Base-by-base conservation (phyloP, 2,329 filamentous ascomycete species). In the Tricladium varicosporioides region DNA sequence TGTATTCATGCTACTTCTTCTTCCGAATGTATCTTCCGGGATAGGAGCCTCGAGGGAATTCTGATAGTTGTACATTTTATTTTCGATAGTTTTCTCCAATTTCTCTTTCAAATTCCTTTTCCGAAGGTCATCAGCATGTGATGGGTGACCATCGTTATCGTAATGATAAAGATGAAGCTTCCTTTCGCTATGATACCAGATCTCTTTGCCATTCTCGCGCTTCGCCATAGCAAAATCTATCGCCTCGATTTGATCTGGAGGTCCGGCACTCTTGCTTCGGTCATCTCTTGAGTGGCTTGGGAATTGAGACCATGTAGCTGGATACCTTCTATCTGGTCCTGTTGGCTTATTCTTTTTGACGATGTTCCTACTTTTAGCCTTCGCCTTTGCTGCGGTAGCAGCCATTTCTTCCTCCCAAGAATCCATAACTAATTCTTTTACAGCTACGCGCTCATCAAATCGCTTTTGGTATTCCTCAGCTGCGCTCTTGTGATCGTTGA, bases 301-400 rank as follows among this genome's bases (percentile, higher is more conserved):
- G 46, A 60, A 70, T 16, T 60, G 58, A 42, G 67, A 62, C 69
- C 69, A 70, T 9, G 61, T 56, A 7, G 56, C 56, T 14, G 69
- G 69, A 52, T 63, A 68, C 46, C 62, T 58, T 11, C 45, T 53
- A 46, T 65, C 63, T 7, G 63, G 60, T 8, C 56, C 60, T 1
- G 54, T 53, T 10, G 60, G 52, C 31, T 60, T 62, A 8, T 51
- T 50, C 22, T 60, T 61, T 48, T 62, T 63, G 33, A 63, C 56
- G 36, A 66, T 63, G 19, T 61, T 62, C 46, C 48, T 63, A 14
- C 61, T 64, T 49, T 64, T 65, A 0, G 59, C 58, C 49, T 66
- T 64, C 5, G 62, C 62, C 58, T 58, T 65, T 33, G 53, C 45
- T 40, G 54, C 57, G 44, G 60, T 48, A n/a, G 63, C 58, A 16